These are phyloP conservation scores for Bondarzewia mesenterica DNA, from an alignment of 1,284 basidiomycete genomes.

Conservation along the genomic window DNA sequence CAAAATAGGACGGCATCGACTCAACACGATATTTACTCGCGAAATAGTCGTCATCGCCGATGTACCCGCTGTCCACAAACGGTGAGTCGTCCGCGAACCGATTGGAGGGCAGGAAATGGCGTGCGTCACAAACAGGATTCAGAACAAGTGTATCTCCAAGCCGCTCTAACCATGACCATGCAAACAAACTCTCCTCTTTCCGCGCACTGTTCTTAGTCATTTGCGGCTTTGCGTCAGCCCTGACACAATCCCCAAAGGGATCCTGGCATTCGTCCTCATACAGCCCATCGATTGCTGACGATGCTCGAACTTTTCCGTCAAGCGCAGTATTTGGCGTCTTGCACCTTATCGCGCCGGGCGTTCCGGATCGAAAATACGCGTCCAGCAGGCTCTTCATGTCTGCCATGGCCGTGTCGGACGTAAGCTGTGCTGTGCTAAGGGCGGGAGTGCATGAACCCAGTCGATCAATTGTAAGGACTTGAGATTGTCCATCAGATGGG, in stretches of 20 bases:
- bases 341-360: neutral
- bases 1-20: neutral
- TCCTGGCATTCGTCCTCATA: conserved; percentile 16
- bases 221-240: conserved; percentile 15
- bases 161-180: conserved; percentile 12
- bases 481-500: conserved; percentile 26
- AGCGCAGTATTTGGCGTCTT: neutral
- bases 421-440: conserved; percentile 10
- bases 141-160: conserved; percentile 8
- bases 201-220: neutral
- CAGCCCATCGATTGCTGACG: conserved; percentile 28
- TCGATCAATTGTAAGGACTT: conserved; percentile 29
- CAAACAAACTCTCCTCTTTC: conserved; percentile 8
- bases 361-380: conserved; percentile 18
- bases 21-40: neutral
- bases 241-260: neutral
- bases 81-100: conserved; percentile 10
- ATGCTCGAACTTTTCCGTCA: conserved; percentile 16
- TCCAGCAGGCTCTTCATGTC: conserved; percentile 22
- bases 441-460: conserved; percentile 12
- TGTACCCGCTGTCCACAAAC: conserved; percentile 5
- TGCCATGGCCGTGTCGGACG: conserved; percentile 15
- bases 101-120: conserved; percentile 1
- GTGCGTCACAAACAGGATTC: conserved; percentile 1
- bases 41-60: neutral